A percentile compares a stretch with the other conserved stretches of the same genome.
Conservation (phyloP, 78 protist genomes). For the Andalucia godoyi region DNA sequence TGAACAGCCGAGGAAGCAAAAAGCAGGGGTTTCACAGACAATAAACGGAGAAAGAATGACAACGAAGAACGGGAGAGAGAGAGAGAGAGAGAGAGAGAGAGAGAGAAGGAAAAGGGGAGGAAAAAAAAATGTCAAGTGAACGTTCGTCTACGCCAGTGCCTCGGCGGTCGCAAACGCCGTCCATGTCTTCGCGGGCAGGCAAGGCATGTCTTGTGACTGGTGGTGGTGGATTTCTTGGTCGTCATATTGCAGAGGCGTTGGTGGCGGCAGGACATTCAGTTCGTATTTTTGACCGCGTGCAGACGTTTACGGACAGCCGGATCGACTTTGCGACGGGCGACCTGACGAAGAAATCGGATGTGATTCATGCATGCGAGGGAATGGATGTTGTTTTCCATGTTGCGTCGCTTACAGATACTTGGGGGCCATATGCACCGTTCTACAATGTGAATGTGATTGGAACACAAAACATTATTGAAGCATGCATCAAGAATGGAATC, state of each 20-base stretch:
- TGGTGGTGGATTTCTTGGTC: constrained; percentile 56
- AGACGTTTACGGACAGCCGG: neutral
- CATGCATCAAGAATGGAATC: constrained; percentile 20
- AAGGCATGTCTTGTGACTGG: constrained; percentile 46
- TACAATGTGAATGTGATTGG: constrained; percentile 38
- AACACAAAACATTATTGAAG: constrained; percentile 43
- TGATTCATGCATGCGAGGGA: constrained; percentile 7
- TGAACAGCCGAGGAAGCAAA: too few species aligned
- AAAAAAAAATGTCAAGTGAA: too few species aligned
- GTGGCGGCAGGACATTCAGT: constrained; percentile 51
- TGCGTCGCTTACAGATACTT: constrained; percentile 47
- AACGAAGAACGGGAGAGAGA: too few species aligned
- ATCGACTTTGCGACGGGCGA: constrained; percentile 29
- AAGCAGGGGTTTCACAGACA: too few species aligned
- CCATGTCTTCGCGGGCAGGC: too few species aligned
- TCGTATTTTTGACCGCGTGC: neutral
- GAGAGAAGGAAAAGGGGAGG: too few species aligned
- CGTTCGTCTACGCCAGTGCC: too few species aligned
- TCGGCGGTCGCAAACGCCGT: too few species aligned
- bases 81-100: too few species aligned
- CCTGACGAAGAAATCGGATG: constrained; percentile 5
- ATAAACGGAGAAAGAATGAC: too few species aligned
- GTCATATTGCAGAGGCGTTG: constrained; percentile 56
- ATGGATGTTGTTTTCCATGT: constrained; percentile 55
- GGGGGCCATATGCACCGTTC: constrained; percentile 61